Evolutionary conservation across 1,139 yeast species (phyloP).

Genomic region (Pneumocystis canis): DNA sequence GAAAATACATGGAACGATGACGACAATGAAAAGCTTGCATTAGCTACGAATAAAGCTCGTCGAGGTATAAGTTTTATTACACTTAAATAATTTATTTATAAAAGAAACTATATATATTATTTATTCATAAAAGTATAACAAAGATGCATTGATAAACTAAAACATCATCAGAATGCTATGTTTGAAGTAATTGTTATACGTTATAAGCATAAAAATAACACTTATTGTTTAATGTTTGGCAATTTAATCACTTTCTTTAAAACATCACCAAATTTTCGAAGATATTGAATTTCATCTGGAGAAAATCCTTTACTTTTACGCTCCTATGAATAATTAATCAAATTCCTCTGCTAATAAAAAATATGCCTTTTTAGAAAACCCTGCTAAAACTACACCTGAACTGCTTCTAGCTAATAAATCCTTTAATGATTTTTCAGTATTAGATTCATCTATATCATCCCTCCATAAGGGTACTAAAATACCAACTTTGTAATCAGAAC

Average conservation of each 20-base stretch:
- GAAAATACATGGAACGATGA: slow-evolving; percentile 40
- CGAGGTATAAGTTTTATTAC: slow-evolving; percentile 41
- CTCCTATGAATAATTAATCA: background rate
- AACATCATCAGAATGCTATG: background rate
- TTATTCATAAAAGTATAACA: background rate
- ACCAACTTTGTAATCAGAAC: background rate
- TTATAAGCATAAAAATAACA: background rate
- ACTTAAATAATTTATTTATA: slow-evolving; percentile 23
- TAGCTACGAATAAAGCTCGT: slow-evolving; percentile 37
- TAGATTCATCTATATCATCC: background rate
- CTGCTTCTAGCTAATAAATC: background rate
- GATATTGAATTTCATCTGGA: slow-evolving; percentile 1
- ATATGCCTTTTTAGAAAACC: background rate
- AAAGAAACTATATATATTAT: background rate
- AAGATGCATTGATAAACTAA: background rate
- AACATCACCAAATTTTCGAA: background rate
- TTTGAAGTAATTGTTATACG: background rate
- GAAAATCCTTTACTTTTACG: background rate
- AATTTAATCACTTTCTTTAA: background rate
- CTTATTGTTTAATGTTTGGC: background rate
- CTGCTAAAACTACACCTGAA: slow-evolving; percentile 1
- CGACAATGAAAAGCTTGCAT: slow-evolving; percentile 31
- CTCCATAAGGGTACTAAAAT: slow-evolving; percentile 2
- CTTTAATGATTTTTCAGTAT: background rate
- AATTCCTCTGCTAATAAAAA: background rate